Evolutionary conservation across 768 basidiomycete genomes (phyloP), one percentile per base, ranked within the genome.

Genomic region (Dioszegia hungarica): DNA sequence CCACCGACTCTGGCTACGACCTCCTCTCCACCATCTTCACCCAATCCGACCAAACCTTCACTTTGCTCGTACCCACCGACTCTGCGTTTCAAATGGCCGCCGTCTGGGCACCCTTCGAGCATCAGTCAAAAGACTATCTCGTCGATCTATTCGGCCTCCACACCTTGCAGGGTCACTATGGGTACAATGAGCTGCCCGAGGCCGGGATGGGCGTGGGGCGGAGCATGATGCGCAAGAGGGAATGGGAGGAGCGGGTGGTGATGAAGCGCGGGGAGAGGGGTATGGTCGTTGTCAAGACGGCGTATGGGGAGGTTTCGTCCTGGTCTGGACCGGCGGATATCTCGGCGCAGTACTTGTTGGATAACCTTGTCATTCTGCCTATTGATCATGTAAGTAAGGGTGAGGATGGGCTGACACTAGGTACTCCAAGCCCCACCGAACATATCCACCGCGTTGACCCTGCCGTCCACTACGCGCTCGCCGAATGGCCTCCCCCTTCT

Each of bases 11-110:
- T 8, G 70, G 67, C 5, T 72, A 72, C 50, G 43, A 48, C 27
- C 49, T 62, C 36, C 57, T 72, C 17, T 28, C 51, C 10, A 33
- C 53, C 19, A 33, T 57, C 14, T 61, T 62, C 29, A 24, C 59
- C 5, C 19, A 43, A 12, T 19, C n/a, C 5, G 43, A 56, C 8
- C 12, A 22, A 1, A 29, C 48, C 9, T 27, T 57, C 19, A 72
- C 70, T 10, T 34, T 72, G 3, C 46, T 72, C 9, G 68, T 60
- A 2, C 70, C 70, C 5, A 69, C 70, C 28, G 66, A 72, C 56
- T 14, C 50, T 17, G 70, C 70, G 5, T 66, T 68, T 38, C 49
- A 62, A 27, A 39, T 53, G 10, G 64, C 58, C 4, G 62, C 60
- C n/a, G 54, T 68, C 5, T 51, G 49, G 49, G 54, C 58, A n/a